phyloP scores from a whole-genome alignment of 805 yeast species.

The Spathaspora arborariae region DNA sequence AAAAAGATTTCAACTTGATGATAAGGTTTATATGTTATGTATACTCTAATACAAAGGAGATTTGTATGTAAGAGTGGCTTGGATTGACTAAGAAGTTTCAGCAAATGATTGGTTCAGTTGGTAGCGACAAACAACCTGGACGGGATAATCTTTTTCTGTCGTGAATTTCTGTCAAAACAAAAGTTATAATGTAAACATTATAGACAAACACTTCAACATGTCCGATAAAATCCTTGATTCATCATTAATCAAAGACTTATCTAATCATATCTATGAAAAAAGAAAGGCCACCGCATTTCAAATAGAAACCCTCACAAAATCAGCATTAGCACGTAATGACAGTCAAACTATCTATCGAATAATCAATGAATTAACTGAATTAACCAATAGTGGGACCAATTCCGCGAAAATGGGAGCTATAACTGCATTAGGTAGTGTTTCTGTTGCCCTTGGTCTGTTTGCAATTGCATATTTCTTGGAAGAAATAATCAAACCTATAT shows the following conservation, averaged over 20 bases:
- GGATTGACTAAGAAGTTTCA: too few relatives aligned
- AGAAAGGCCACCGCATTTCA: conserved; percentile 52
- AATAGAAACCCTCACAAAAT: conserved; percentile 72
- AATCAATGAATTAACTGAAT: conserved; percentile 76
- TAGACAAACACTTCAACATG: background rate
- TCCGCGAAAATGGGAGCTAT: conserved; percentile 89
- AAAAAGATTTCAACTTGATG: too few relatives aligned
- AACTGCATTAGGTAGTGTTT: conserved; percentile 93
- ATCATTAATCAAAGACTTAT: conserved; percentile 37
- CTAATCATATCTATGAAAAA: conserved; percentile 44
- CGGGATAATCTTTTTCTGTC: too few relatives aligned
- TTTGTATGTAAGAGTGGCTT: too few relatives aligned
- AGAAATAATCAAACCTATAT: conserved; percentile 84
- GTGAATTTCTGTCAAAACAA: too few relatives aligned
- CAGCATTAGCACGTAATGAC: conserved; percentile 59
- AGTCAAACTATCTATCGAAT: conserved; percentile 55
- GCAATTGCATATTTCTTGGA: conserved; percentile 82
- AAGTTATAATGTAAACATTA: too few relatives aligned
- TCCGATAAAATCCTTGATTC: conserved; percentile 24
- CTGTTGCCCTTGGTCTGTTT: conserved; percentile 83
- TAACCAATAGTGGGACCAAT: conserved; percentile 63
- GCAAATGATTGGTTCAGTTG: too few relatives aligned
- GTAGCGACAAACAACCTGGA: too few relatives aligned
- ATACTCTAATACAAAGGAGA: too few relatives aligned
- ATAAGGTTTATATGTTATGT: too few relatives aligned